Evolutionary conservation across 495 filamentous ascomycete genomes (phyloP).

Genomic region (Viridothelium virens): DNA sequence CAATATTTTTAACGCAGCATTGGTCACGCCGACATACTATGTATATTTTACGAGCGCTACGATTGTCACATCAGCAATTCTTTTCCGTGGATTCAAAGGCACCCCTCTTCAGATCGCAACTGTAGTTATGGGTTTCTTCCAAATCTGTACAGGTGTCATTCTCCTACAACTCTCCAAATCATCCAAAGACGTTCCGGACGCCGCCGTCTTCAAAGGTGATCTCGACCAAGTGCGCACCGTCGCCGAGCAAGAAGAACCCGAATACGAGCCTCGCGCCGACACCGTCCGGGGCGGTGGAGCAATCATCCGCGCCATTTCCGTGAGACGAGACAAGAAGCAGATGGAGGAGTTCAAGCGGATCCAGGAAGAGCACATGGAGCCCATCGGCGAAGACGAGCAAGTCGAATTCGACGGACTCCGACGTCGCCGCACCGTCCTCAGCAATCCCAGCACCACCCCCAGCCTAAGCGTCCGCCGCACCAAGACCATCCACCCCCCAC

Average conservation of each 20-base stretch:
- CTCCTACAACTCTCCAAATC: constrained; percentile 95
- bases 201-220: constrained; percentile 87
- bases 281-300: constrained; percentile 88
- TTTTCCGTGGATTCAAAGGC: constrained; percentile 94
- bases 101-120: constrained; percentile 72
- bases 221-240: constrained; percentile 92
- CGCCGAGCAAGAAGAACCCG: constrained; percentile 86
- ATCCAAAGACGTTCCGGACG: constrained; percentile 91
- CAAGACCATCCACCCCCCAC: constrained; percentile 63
- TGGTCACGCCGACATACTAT: constrained; percentile 97
- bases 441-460: constrained; percentile 29
- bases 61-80: constrained; percentile 83
- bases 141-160: constrained; percentile 95
- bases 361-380: constrained; percentile 66
- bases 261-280: constrained; percentile 92
- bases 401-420: constrained; percentile 93
- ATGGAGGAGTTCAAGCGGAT: constrained; percentile 71
- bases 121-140: constrained; percentile 86
- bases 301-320: constrained; percentile 77
- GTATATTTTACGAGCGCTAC: constrained; percentile 95
- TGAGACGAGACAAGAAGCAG: constrained; percentile 68
- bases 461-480: constrained; percentile 35
- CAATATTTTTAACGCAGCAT: constrained; percentile 92
- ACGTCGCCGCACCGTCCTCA: constrained; percentile 64
- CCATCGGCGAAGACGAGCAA: constrained; percentile 65